These are phyloP conservation scores for Hura crepitans DNA, from an alignment of 441 rosid species.

Conservation along the genomic window DNA sequence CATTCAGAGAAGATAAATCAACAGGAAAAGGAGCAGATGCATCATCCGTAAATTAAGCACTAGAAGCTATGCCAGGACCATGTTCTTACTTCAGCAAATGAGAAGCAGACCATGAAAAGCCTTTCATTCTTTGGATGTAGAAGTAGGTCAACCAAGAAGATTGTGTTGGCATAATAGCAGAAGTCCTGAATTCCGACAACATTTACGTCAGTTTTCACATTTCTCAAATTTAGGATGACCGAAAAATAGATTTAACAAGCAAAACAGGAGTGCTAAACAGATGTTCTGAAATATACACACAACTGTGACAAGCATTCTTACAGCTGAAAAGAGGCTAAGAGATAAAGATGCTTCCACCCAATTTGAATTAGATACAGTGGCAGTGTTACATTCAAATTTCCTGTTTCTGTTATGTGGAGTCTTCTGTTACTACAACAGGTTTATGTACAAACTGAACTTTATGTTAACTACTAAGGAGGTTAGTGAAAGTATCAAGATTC, in stretches of 20 bases:
- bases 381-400: background rate
- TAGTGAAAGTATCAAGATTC: background rate
- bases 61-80: constrained; percentile 4
- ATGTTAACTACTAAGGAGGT: background rate
- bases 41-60: constrained; percentile 16
- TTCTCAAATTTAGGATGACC: background rate
- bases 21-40: constrained; percentile 4
- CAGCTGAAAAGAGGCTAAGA: background rate
- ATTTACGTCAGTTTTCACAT: constrained; percentile 11
- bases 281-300: background rate
- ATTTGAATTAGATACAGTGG: background rate
- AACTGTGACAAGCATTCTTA: constrained; percentile 7
- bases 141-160: constrained; percentile 84
- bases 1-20: constrained; percentile 13
- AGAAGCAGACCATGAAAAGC: constrained; percentile 95
- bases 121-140: constrained; percentile 75
- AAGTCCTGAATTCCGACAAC: constrained; percentile 56
- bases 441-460: background rate
- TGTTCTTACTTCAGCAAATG: constrained; percentile 83
- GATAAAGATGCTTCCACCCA: background rate
- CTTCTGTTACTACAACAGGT: background rate
- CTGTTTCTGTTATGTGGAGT: background rate
- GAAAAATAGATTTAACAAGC: background rate
- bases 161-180: constrained; percentile 95
- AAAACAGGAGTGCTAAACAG: too few relatives aligned